These are phyloP conservation scores for Blastocladiella emersonii DNA, from an alignment of 371 early-diverging fungal species.

Conservation along the genomic window DNA sequence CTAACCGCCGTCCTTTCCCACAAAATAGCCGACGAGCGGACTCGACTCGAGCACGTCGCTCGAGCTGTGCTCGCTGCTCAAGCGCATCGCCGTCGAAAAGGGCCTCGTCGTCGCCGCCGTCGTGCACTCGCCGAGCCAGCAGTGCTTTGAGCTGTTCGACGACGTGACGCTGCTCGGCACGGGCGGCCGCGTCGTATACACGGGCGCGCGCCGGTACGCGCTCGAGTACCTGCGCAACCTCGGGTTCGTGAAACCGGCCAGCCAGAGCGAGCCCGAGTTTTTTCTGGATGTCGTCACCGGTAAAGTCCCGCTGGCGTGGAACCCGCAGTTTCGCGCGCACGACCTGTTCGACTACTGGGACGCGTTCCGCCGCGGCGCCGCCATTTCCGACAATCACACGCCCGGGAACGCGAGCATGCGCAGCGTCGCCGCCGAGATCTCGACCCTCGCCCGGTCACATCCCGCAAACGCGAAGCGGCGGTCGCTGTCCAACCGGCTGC, in stretches of 20 bases:
- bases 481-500: neutral
- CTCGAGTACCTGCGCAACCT: slow-evolving; percentile 32
- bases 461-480: neutral
- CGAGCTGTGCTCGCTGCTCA: slow-evolving; percentile 44
- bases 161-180: slow-evolving; percentile 49
- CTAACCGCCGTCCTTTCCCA: too few species aligned
- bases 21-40: slow-evolving; percentile 11
- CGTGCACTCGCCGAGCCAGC: slow-evolving; percentile 58
- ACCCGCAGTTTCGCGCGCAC: slow-evolving; percentile 6
- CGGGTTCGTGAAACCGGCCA: slow-evolving; percentile 39
- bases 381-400: neutral
- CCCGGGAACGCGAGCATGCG: neutral
- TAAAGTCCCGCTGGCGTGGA: slow-evolving; percentile 6
- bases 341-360: slow-evolving; percentile 10
- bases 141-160: slow-evolving; percentile 42
- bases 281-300: slow-evolving; percentile 26
- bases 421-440: too few species aligned
- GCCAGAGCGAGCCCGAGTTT: slow-evolving; percentile 43
- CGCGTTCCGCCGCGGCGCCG: neutral
- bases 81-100: slow-evolving; percentile 36
- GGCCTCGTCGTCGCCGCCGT: slow-evolving; percentile 53
- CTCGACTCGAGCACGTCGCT: slow-evolving; percentile 53
- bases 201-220: slow-evolving; percentile 32
- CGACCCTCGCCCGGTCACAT: neutral
- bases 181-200: slow-evolving; percentile 47